These are phyloP conservation scores for Saccharomyces hybrid DNA, from an alignment of 1,139 yeast genomes.

Conservation along the genomic window DNA sequence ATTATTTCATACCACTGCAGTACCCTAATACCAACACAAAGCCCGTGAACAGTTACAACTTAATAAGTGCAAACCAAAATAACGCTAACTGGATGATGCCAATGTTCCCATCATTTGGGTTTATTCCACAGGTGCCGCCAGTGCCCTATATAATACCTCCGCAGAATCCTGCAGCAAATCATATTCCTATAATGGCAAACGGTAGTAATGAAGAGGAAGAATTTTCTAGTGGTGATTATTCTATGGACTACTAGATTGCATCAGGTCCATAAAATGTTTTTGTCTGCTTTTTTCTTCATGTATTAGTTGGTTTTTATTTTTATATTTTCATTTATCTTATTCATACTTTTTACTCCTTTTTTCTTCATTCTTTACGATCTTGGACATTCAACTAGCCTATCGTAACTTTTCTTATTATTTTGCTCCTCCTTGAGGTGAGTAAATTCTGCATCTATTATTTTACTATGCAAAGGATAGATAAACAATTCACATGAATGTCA, in stretches of 20 bases:
- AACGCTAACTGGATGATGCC: not conserved
- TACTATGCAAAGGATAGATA: no score
- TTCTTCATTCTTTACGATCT: not conserved
- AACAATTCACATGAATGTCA: not conserved
- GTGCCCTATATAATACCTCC: conserved; percentile 1
- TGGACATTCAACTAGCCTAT: not conserved
- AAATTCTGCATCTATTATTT: not conserved
- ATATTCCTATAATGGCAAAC: not conserved
- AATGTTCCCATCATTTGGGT: not conserved
- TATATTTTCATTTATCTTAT: not conserved
- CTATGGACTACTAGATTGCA: not conserved
- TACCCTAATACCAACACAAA: not conserved
- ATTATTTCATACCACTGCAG: not conserved
- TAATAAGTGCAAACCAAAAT: not conserved
- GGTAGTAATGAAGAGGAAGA: not conserved
- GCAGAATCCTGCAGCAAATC: not conserved
- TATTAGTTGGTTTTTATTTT: not conserved
- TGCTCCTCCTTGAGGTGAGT: not conserved
- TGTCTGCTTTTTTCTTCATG: not conserved
- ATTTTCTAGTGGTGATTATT: not conserved
- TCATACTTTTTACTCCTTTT: not conserved
- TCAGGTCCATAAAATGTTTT: not conserved
- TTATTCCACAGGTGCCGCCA: conserved; percentile 1
- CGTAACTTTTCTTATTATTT: not conserved
- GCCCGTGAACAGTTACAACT: not conserved